Percentiles rank a stretch among this genome's conserved stretches.
These are phyloP conservation scores for Candida silvicultrix DNA, from an alignment of 805 yeast genomes.

Conservation along the genomic window DNA sequence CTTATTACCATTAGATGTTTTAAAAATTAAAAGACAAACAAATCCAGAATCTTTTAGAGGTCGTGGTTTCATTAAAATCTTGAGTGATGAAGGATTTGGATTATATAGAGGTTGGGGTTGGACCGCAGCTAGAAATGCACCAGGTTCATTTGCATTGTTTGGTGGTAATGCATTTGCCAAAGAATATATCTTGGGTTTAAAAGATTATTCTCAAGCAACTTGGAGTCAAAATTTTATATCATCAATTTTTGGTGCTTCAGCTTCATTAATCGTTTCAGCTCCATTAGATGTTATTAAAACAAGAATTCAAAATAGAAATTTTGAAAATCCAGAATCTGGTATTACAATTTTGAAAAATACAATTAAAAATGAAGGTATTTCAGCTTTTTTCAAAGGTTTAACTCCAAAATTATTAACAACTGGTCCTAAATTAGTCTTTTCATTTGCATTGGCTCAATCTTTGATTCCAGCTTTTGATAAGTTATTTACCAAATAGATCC, in stretches of 20 bases:
- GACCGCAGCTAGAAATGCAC: constrained; percentile 99
- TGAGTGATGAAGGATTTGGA: constrained; percentile 87
- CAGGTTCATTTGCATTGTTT: constrained; percentile 95
- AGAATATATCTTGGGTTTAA: constrained; percentile 83
- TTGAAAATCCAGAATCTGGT: constrained; percentile 94
- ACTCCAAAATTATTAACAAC: constrained; percentile 95
- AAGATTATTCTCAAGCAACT: constrained; percentile 86
- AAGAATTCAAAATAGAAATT: constrained; percentile 93
- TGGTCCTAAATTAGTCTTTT: constrained; percentile 96
- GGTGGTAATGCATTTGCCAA: constrained; percentile 99
- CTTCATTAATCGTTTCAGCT: constrained; percentile 93
- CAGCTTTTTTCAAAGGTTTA: constrained; percentile 93
- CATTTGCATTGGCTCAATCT: constrained; percentile 96
- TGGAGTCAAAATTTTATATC: constrained; percentile 94
- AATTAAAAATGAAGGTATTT: constrained; percentile 82
- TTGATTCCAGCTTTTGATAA: constrained; percentile 94
- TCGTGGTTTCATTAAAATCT: constrained; percentile 85
- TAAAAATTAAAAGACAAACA: constrained; percentile 98
- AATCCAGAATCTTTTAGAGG: constrained; percentile 99
- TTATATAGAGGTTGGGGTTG: constrained; percentile 99
- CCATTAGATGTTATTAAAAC: constrained; percentile 98
- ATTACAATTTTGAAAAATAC: constrained; percentile 89
- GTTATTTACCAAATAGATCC: constrained; percentile 31
- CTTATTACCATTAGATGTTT: constrained; percentile 88
- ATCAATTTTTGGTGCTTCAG: constrained; percentile 93